Base-by-base conservation (phyloP, 2,329 filamentous ascomycete species). In the Malbranchea zuffiana region DNA sequence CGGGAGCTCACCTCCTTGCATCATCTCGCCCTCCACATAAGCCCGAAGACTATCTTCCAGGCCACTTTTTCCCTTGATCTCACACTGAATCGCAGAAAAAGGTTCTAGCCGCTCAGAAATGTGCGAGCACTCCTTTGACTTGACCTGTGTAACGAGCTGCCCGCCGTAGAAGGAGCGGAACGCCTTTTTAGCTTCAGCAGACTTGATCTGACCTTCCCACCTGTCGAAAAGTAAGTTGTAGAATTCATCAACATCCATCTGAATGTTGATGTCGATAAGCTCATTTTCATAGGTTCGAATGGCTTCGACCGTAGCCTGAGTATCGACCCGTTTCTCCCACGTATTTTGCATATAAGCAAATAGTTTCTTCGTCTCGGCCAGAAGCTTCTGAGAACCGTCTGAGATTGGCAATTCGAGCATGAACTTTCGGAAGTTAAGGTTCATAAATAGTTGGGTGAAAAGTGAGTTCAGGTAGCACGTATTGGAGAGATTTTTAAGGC, bases 231-330 rank as follows among this genome's bases (percentile, higher is more conserved):
- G 71, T 3, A 94, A 71, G 51, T 90, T 94, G 64, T 92, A 96
- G 55, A 96, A 98, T 55, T 95, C 87, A 49, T 96, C 90, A 4
- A 95, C 90, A 54, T 98, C 90, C 84, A 98, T 96, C 58, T 98
- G 90, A 41, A 82, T 76, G 39, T 79, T 76, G 17, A 92, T 79
- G 56, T 96, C 86, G 44, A 98, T 92, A 11, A 74, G 69, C 2
- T 77, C 72, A 40, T 86, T 82, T 23, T 93, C 84, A 40, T 87
- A 88, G 0, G 81, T 88, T 48, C 76, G 80, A 50, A 96, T 84
- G 26, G 76, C 79, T 21, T 69, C 68, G 10, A 90, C 81, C 44
- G 92, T 78, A 1, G 68, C 68, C 34, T 71, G 67, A 0, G 90
- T 82, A 44, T 90, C 82, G 13, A 87, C 71, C 41, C 68, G 80